Evolutionary conservation across 2,329 filamentous ascomycete species (phyloP).

Genomic region (Sporothrix humicola): DNA sequence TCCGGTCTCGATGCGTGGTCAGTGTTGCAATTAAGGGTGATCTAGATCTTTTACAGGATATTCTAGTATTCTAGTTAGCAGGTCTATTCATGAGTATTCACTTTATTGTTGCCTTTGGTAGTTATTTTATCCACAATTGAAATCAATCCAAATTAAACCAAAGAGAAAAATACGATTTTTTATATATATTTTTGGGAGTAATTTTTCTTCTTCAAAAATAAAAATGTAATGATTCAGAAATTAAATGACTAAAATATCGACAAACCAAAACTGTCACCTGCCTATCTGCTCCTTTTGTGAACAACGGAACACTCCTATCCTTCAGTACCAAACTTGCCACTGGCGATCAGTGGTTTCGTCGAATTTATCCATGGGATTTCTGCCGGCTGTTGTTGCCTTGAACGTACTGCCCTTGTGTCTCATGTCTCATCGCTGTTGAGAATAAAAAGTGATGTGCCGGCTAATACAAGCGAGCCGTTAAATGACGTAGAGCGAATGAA

Average conservation of each 20-base stretch:
- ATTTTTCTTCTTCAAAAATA: not conserved
- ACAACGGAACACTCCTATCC: not conserved
- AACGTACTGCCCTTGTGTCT: no score
- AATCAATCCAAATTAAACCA: not conserved
- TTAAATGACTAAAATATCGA: no score
- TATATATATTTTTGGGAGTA: not conserved
- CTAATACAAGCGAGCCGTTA: constrained; percentile 13
- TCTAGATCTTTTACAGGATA: not conserved
- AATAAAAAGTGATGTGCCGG: constrained; percentile 10
- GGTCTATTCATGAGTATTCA: not conserved
- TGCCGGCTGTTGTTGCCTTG: not conserved
- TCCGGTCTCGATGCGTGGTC: not conserved
- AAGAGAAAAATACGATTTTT: not conserved
- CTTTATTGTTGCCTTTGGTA: not conserved
- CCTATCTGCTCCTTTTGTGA: not conserved
- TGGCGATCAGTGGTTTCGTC: constrained; percentile 21
- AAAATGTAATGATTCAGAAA: no score
- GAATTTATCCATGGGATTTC: not conserved
- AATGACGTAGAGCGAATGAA: not conserved
- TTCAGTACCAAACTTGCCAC: not conserved
- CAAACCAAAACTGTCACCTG: no score
- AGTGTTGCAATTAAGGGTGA: not conserved
- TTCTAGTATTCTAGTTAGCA: not conserved
- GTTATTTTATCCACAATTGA: not conserved
- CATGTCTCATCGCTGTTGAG: constrained; percentile 13